Evolutionary conservation across 805 yeast species (phyloP).

Genomic region (Ogataea trehaloabstinens): DNA sequence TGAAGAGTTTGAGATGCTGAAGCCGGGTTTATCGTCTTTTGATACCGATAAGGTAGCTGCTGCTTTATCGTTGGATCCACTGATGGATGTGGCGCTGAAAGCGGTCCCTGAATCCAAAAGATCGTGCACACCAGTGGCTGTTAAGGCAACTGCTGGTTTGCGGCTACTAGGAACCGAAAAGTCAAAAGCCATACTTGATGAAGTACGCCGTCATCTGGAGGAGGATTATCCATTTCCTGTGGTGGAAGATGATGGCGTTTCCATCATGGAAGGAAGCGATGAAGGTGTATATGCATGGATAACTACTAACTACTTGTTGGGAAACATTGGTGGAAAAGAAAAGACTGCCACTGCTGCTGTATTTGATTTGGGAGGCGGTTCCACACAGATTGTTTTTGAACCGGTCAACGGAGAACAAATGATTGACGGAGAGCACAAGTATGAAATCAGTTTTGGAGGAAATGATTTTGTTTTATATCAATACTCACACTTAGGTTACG

Average conservation of each 20-base stretch:
- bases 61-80: slow-evolving; percentile 83
- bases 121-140: slow-evolving; percentile 89
- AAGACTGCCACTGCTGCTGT: slow-evolving; percentile 91
- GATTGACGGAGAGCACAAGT: slow-evolving; percentile 84
- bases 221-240: slow-evolving; percentile 88
- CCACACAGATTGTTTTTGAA: slow-evolving; percentile 97
- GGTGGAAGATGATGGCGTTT: slow-evolving; percentile 79
- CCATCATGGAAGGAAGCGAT: slow-evolving; percentile 93
- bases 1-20: slow-evolving; percentile 84
- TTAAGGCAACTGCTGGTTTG: slow-evolving; percentile 97
- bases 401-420: slow-evolving; percentile 67
- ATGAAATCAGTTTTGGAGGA: slow-evolving; percentile 75
- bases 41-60: slow-evolving; percentile 81
- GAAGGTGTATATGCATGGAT: slow-evolving; percentile 99
- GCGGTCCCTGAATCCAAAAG: slow-evolving; percentile 72
- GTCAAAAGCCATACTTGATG: slow-evolving; percentile 65
- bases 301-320: slow-evolving; percentile 88
- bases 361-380: slow-evolving; percentile 97
- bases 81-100: slow-evolving; percentile 71
- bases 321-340: slow-evolving; percentile 82
- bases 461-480: slow-evolving; percentile 82
- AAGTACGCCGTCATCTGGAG: slow-evolving; percentile 76
- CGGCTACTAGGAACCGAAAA: slow-evolving; percentile 78
- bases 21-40: slow-evolving; percentile 88
- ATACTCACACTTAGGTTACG: slow-evolving; percentile 93